Evolutionary conservation across 371 early-diverging fungal genomes (phyloP), one percentile per base, ranked within the genome.

Genomic region (Massospora cicadina): DNA sequence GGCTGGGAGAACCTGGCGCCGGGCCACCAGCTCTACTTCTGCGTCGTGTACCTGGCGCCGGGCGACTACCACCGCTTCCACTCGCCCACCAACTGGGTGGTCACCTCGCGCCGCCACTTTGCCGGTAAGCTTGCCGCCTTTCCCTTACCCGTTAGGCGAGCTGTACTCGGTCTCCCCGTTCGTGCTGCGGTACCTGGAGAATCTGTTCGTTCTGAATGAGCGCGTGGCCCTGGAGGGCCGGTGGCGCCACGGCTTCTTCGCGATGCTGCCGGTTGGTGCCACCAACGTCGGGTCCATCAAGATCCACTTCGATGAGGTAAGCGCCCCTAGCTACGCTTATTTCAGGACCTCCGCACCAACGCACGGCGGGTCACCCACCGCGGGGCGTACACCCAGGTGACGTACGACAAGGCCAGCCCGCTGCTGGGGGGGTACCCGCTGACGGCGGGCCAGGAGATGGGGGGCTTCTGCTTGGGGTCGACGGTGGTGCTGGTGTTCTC

Each of bases 41-140:
- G 84, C 68, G 95, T 95, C 7, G 83, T 98, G 21, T 98, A 98
- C 70, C 75, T 98, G 58, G 93, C 95, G 0, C 98, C 98, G 1
- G 98, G 98, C 0, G 96, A 97, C 70, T 98, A 98, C 74, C 98
- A 98, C 74, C 83, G 95, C 21, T 98, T 94, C 84, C 98, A 98
- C 66, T 91, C 97, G 24, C 98, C 98, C 31, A 82, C 88, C 1
- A 88, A 91, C 71, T 96, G 95, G 95, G 84, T 83, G 5, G 90
- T 93, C 21, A 79, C 88, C 65, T 77, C 79, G 1, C 72, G 92
- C 54, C 75, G 93, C 43, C 97, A 96, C 71, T 94, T 95, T 76
- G 86, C 86, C 12, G 87, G 82, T 81, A 71, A 65, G 70, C 33
- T 2, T 13, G 23, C 55, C 29, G 53, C 25, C 58, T 61, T 68